A percentile compares a stretch with the other conserved stretches of the same genome.
Conservation (phyloP, 2,329 filamentous ascomycete species). For the Magnaporthales sp. region DNA sequence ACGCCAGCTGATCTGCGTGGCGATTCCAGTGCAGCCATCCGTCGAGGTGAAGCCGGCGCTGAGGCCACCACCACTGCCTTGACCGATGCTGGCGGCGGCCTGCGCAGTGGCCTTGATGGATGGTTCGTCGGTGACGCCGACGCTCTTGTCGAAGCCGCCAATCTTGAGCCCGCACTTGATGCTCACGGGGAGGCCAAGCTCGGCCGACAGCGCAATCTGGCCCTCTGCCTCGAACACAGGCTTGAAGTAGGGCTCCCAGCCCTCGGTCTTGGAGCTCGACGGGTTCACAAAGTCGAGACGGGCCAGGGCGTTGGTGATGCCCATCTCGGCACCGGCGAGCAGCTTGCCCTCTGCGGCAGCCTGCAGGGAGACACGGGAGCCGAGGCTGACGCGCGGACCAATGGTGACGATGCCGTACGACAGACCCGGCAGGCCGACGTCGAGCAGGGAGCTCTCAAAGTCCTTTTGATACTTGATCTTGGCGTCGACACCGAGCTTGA, state of each 20-base stretch:
- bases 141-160: conserved; percentile 11
- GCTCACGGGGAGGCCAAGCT: conserved; percentile 19
- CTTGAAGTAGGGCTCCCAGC: conserved; percentile 20
- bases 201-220: conserved; percentile 15
- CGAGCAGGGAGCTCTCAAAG: conserved; percentile 14
- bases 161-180: conserved; percentile 17
- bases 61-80: conserved; percentile 7
- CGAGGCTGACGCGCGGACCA: conserved; percentile 16
- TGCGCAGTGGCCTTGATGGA: conserved; percentile 17
- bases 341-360: conserved; percentile 16
- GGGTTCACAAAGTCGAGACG: conserved; percentile 16
- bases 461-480: conserved; percentile 13
- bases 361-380: conserved; percentile 13
- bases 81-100: conserved; percentile 10
- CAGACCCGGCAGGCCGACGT: conserved; percentile 16
- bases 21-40: conserved; percentile 18
- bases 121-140: conserved; percentile 18
- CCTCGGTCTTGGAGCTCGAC: conserved; percentile 11
- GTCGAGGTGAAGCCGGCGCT: conserved; percentile 12
- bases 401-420: conserved; percentile 17
- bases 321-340: conserved; percentile 21
- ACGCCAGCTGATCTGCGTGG: conserved; percentile 18
- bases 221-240: conserved; percentile 20
- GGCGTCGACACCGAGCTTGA: conserved; percentile 23
- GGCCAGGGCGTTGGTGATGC: conserved; percentile 15